Evolutionary conservation across 768 basidiomycete genomes (phyloP).

Genomic region (Ramaria rubella): DNA sequence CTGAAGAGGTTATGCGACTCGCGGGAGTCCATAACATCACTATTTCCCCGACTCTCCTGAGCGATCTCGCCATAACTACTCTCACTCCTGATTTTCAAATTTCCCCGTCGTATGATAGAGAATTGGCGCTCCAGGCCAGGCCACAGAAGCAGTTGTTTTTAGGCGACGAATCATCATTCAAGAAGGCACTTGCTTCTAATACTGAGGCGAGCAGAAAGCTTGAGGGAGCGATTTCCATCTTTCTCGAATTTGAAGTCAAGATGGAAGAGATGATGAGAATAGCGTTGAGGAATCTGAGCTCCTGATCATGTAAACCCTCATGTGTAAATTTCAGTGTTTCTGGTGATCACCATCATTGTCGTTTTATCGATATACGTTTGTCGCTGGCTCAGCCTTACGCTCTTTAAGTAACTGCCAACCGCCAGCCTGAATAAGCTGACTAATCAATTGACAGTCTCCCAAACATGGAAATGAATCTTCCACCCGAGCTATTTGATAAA

Average conservation of each 20-base stretch:
- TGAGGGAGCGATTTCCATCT: constrained; percentile 38
- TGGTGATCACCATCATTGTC: too few relatives aligned
- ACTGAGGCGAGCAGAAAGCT: constrained; percentile 37
- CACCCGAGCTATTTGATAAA: constrained; percentile 20
- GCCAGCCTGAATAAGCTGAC: not conserved
- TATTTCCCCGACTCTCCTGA: not conserved
- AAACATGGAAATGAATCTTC: constrained; percentile 15
- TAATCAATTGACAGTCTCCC: not conserved
- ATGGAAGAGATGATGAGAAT: constrained; percentile 36
- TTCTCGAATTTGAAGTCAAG: constrained; percentile 24
- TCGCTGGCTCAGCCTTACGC: too few relatives aligned
- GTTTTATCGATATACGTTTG: too few relatives aligned
- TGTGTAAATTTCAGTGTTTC: too few relatives aligned
- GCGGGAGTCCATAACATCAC: not conserved
- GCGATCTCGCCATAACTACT: constrained; percentile 38
- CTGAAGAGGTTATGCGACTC: constrained; percentile 27
- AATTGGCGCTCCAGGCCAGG: constrained; percentile 1
- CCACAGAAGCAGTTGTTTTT: constrained; percentile 29
- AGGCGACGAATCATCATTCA: constrained; percentile 28
- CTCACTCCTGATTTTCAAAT: constrained; percentile 18
- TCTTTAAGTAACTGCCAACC: too few relatives aligned
- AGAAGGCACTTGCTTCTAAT: constrained; percentile 32
- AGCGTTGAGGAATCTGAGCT: not conserved
- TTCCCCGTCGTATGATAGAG: not conserved
- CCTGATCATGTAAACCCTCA: not conserved